Evolutionary conservation across 345 rosid genomes (phyloP).

Genomic region (Lumnitzera racemosa): DNA sequence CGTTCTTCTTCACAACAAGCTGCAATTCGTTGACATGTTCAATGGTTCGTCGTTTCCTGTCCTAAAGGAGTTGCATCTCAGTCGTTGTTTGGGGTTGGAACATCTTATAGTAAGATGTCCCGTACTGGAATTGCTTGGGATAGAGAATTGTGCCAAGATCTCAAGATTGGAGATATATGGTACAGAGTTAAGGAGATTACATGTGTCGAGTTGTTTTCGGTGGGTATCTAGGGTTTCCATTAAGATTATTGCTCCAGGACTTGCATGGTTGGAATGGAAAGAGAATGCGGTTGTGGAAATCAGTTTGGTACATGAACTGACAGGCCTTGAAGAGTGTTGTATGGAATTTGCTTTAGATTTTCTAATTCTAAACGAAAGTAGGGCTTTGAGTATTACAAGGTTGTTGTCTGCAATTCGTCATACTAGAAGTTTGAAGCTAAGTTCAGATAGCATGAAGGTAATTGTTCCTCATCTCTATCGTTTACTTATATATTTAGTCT

Average conservation of each 20-base stretch:
- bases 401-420: slow-evolving; percentile 45
- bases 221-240: slow-evolving; percentile 36
- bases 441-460: slow-evolving; percentile 58
- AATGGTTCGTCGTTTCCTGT: slow-evolving; percentile 59
- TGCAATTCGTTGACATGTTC: slow-evolving; percentile 52
- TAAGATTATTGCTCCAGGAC: slow-evolving; percentile 43
- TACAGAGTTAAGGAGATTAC: slow-evolving; percentile 32
- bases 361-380: slow-evolving; percentile 23
- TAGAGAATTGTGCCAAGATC: slow-evolving; percentile 49
- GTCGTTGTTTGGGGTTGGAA: slow-evolving; percentile 46
- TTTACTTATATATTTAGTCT: too few relatives aligned
- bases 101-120: slow-evolving; percentile 50
- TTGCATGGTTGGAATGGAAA: slow-evolving; percentile 43
- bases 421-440: slow-evolving; percentile 39
- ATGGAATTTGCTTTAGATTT: slow-evolving; percentile 22
- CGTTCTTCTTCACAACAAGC: slow-evolving; percentile 36
- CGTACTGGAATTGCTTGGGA: slow-evolving; percentile 37
- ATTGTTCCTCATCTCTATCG: too few relatives aligned
- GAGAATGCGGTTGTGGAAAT: slow-evolving; percentile 30
- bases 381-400: slow-evolving; percentile 31
- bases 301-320: slow-evolving; percentile 35
- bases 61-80: slow-evolving; percentile 43
- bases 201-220: slow-evolving; percentile 53
- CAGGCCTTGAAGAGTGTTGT: slow-evolving; percentile 33
- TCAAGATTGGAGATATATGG: slow-evolving; percentile 45